Base-by-base conservation (phyloP, 2,329 filamentous ascomycete species). In the Aspergillus sp. region DNA sequence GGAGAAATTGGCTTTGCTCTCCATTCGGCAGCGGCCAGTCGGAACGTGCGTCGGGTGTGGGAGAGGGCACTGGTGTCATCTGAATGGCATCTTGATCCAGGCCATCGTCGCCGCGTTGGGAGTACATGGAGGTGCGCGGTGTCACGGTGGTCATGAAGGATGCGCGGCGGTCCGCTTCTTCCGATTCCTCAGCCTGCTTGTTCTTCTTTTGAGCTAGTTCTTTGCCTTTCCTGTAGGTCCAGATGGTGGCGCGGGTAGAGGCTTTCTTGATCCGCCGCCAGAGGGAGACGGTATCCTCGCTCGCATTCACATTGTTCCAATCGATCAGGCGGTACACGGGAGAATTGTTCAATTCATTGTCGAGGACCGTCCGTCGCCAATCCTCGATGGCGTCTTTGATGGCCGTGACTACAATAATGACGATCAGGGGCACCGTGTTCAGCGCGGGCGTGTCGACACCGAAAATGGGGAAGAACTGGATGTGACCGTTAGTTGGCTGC, bases 321-420 rank as follows among this genome's bases (percentile, higher is more conserved):
- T 92, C 87, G 11, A 91, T 79, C 17, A 99, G 78, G 54, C 93
- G 86, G 72, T 99, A 93, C 9, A 97, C 90, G 0, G 92, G 89
- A 2, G 94, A 94, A 68, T 99, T 97, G 75, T 99, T 99, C 57
- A 99, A 81, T 65, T 96, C 89, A 59, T 87, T 96, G 69, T 99
- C 94, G 41, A 97, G 85, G 40, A 91, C 79, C 0, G 93, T 97
- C 73, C 94, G 83, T 63, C 94, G 84, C 78, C 91, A 97, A 75
- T 99, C 94, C 74, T 99, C 94, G 58, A 97, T 87, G 16, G 87
- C 94, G 70, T 99, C 94, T 73, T 97, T 99, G 71, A 97, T 83
- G 23, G 91, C 87, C 2, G 94, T 99, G 49, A 97, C 83, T 55
- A 83, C 76, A 49, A 99, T 80, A 72, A 99, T 97, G 65, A 96